A percentile compares a stretch with the other conserved stretches of the same genome.
Evolutionary conservation across 495 filamentous ascomycete genomes (phyloP).

Genomic region (Chaetomidium leptoderma): DNA sequence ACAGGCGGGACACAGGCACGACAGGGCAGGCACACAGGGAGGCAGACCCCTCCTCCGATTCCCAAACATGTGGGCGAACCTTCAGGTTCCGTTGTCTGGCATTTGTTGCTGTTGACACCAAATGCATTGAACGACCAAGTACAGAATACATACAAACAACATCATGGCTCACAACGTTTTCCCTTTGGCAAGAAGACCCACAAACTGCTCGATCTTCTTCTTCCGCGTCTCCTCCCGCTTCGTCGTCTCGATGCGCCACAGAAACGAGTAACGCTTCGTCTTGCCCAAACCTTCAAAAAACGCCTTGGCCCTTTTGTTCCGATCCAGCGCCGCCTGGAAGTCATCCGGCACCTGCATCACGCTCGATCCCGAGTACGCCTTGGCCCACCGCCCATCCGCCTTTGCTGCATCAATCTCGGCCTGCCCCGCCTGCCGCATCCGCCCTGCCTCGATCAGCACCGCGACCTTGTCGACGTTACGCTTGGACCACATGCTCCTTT

Average conservation of each 20-base stretch:
- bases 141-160: too few relatives aligned
- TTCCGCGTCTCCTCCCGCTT: conserved; percentile 28
- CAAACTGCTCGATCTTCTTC: conserved; percentile 30
- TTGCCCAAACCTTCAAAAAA: conserved; percentile 43
- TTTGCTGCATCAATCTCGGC: conserved; percentile 51
- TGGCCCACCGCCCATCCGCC: conserved; percentile 52
- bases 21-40: too few relatives aligned
- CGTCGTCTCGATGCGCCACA: conserved; percentile 43
- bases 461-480: conserved; percentile 44
- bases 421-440: conserved; percentile 46
- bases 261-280: conserved; percentile 41
- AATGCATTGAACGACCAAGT: too few relatives aligned
- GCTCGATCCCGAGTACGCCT: conserved; percentile 48
- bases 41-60: too few relatives aligned
- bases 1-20: too few relatives aligned
- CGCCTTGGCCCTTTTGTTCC: conserved; percentile 28
- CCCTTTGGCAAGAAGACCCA: conserved; percentile 20
- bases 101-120: too few relatives aligned
- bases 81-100: too few relatives aligned
- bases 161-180: conserved; percentile 19
- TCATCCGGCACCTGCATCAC: conserved; percentile 45
- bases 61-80: too few relatives aligned
- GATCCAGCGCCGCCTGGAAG: conserved; percentile 34
- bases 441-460: conserved; percentile 38
- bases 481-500: conserved; percentile 51